These are phyloP conservation scores for Isatis tinctoria DNA, from an alignment of 345 rosid species.

Conservation along the genomic window DNA sequence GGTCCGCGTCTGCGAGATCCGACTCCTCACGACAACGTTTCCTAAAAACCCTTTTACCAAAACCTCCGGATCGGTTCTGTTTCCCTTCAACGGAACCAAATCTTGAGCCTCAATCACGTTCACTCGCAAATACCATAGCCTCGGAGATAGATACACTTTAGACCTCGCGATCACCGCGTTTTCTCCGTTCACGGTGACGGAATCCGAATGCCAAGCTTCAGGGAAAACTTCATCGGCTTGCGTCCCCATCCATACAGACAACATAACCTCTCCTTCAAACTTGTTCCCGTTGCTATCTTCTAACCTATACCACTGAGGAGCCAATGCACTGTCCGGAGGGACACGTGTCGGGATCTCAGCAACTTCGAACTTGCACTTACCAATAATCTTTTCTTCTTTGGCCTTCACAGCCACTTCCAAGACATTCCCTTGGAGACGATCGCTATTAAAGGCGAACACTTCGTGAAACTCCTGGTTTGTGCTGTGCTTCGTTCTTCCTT, in stretches of 20 bases:
- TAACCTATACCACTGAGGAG: constrained; percentile 41
- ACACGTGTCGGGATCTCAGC: constrained; percentile 35
- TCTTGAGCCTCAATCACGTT: constrained; percentile 49
- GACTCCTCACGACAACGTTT: constrained; percentile 29
- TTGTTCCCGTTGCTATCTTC: constrained; percentile 22
- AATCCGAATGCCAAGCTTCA: constrained; percentile 41
- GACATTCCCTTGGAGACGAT: constrained; percentile 34
- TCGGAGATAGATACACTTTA: constrained; percentile 35
- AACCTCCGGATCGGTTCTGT: constrained; percentile 36
- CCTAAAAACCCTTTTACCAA: constrained; percentile 42
- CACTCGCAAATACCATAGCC: constrained; percentile 44
- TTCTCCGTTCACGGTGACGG: constrained; percentile 12
- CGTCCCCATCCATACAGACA: constrained; percentile 42
- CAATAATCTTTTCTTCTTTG: constrained; percentile 28
- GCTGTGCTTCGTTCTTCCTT: constrained; percentile 30
- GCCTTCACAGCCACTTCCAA: constrained; percentile 38
- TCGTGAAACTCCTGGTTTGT: constrained; percentile 34
- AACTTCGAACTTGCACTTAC: constrained; percentile 31
- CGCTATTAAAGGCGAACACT: constrained; percentile 44
- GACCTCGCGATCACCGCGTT: constrained; percentile 26
- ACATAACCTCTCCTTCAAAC: constrained; percentile 42
- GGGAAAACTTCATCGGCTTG: constrained; percentile 47
- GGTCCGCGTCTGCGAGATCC: constrained; percentile 19
- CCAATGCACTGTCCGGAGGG: constrained; percentile 37
- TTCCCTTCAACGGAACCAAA: constrained; percentile 32